Evolutionary conservation across 371 early-diverging fungal species (phyloP), one percentile per base, ranked within the genome.

Genomic region (Haplosporangium sp.): DNA sequence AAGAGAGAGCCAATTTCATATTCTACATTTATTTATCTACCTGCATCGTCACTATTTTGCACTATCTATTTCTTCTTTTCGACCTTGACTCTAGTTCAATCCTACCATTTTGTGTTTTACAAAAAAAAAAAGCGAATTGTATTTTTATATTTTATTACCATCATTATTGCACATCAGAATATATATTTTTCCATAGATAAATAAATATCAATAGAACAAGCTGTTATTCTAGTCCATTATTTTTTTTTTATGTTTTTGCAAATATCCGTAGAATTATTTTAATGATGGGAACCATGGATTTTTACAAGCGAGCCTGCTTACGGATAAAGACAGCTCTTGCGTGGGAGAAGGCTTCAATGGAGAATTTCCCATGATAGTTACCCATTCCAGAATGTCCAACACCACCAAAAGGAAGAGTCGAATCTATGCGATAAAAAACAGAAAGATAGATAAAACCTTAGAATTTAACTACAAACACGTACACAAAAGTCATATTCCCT

Each of bases 301-400:
- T 58, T 77, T 72, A 77, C 42, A 77, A 61, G 63, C 69, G 69
- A 2, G 77, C 61, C 58, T 53, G 45, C 55, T 38, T 27, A 19
- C 74, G 78, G 65, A 81, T 39, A 76, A 89, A 70, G 63, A 88
- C 84, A 13, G 88, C 77, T 37, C 93, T 81, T 61, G 87, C 83
- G 74, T 94, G 94, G 19, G 92, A 88, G 82, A 96, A 94, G 1
- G 89, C 85, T 6, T 90, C 81, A 74, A 95, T 92, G 6, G 94
- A 92, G 74, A 83, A 82, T 53, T 83, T 83, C 45, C 96, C 97
- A 55, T 93, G 94, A 83, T 96, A 97, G 44, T 75, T 84, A 60
- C 97, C 97, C 68, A 92, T 87, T 34, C 97, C 97, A n/a, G 95
- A 94, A 11, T 78, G 63, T 1, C 97, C 97, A 11, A 94, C 90